Percentiles rank a stretch among this genome's conserved stretches.
These are phyloP conservation scores for Macrophomina pseudophaseolina DNA, from an alignment of 2,329 filamentous ascomycete genomes.

Conservation along the genomic window DNA sequence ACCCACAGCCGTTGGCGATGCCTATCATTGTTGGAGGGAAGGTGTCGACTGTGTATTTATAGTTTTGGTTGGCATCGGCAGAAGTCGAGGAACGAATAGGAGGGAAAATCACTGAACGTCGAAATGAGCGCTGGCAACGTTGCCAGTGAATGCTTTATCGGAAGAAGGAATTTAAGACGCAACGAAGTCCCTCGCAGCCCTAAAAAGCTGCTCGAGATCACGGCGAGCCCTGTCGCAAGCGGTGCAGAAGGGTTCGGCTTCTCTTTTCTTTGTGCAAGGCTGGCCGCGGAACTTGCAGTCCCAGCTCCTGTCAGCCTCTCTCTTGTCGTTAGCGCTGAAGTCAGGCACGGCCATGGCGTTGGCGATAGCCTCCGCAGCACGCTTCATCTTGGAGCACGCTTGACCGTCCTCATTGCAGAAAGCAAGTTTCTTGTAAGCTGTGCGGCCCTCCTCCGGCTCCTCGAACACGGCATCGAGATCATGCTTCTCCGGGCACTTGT, in stretches of 20 bases:
- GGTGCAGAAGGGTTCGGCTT: conserved; percentile 9
- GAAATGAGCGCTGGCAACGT: too few species aligned
- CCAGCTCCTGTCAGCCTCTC: conserved; percentile 37
- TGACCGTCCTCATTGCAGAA: conserved; percentile 49
- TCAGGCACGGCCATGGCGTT: conserved; percentile 39
- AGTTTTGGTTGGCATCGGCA: too few species aligned
- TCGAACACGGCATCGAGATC: background rate
- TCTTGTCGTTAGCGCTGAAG: conserved; percentile 35
- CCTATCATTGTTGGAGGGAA: too few species aligned
- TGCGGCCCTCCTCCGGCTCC: background rate
- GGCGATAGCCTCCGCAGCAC: conserved; percentile 47
- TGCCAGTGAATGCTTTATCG: too few species aligned
- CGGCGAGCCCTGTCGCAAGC: background rate
- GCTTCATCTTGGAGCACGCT: conserved; percentile 53
- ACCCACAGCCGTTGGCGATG: too few species aligned
- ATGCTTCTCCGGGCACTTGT: conserved; percentile 28
- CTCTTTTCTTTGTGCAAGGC: conserved; percentile 29
- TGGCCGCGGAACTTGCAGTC: conserved; percentile 32
- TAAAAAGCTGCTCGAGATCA: background rate
- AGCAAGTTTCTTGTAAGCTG: conserved; percentile 5
- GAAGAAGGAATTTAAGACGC: background rate
- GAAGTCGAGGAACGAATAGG: too few species aligned
- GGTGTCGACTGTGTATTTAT: too few species aligned
- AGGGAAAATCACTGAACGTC: too few species aligned
- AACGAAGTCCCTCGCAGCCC: background rate